Conservation (phyloP, 129 eudicot species). For the Cynara cardunculus region DNA sequence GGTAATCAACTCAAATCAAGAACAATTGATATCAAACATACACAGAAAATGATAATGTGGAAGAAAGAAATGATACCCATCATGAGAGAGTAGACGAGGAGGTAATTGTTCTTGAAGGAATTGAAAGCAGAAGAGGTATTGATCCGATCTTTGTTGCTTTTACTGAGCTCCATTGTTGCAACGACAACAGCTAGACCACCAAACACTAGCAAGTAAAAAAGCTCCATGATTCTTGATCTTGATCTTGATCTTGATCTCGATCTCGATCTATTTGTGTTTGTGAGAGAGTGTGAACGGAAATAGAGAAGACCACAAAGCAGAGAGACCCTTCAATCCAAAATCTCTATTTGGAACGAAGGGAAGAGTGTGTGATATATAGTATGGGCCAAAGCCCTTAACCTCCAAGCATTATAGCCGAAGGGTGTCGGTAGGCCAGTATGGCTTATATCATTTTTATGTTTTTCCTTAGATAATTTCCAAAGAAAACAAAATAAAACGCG, state of each 20-base stretch:
- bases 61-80: slow-evolving; percentile 51
- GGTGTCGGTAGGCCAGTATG: slow-evolving; percentile 28
- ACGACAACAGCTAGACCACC: slow-evolving; percentile 65
- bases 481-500: slow-evolving; percentile 14
- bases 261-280: neutral
- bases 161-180: slow-evolving; percentile 78
- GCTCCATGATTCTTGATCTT: slow-evolving; percentile 57
- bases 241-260: slow-evolving; percentile 13
- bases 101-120: slow-evolving; percentile 95
- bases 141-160: slow-evolving; percentile 86
- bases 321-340: neutral
- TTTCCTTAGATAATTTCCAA: neutral
- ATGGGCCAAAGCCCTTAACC: slow-evolving; percentile 1
- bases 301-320: slow-evolving; percentile 18
- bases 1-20: slow-evolving; percentile 6
- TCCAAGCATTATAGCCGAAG: slow-evolving; percentile 4
- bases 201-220: slow-evolving; percentile 76
- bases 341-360: neutral
- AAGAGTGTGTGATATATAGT: slow-evolving; percentile 12
- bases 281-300: slow-evolving; percentile 27
- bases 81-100: slow-evolving; percentile 96
- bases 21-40: slow-evolving; percentile 7
- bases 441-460: neutral
- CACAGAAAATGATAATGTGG: slow-evolving; percentile 1
- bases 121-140: slow-evolving; percentile 76